phyloP scores from a whole-genome alignment of 129 eudicot species.

The Saposhnikovia divaricata region DNA sequence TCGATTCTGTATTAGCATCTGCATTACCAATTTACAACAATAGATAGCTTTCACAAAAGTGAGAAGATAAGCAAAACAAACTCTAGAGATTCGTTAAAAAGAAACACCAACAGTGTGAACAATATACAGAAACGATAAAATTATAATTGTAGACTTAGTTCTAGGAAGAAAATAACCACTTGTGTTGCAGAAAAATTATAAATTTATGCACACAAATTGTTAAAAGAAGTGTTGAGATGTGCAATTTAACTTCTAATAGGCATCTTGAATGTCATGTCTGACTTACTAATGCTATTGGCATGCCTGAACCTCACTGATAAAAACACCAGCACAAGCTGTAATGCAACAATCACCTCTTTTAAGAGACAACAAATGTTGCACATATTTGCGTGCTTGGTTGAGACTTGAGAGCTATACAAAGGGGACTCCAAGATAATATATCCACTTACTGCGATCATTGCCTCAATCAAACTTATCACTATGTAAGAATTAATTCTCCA shows the following conservation, averaged over 20 bases:
- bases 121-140: not conserved
- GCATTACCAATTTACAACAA: conserved; percentile 19
- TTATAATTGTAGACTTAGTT: not conserved
- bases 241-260: not conserved
- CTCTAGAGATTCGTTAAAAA: not conserved
- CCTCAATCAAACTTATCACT: not conserved
- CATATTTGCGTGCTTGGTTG: not conserved
- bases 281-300: too few relatives aligned
- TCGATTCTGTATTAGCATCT: conserved; percentile 34
- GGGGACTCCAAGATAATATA: not conserved
- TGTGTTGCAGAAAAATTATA: too few relatives aligned
- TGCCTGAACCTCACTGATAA: too few relatives aligned
- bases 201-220: too few relatives aligned
- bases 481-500: not conserved
- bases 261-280: not conserved
- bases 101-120: not conserved
- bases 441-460: not conserved
- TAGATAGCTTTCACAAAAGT: not conserved
- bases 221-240: not conserved
- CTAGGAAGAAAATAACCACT: not conserved
- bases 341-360: conserved; percentile 2
- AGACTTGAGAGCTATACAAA: not conserved
- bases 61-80: not conserved
- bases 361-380: not conserved
- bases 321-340: not conserved